Evolutionary conservation across 768 basidiomycete species (phyloP).

Genomic region (Trametes gibbosa): DNA sequence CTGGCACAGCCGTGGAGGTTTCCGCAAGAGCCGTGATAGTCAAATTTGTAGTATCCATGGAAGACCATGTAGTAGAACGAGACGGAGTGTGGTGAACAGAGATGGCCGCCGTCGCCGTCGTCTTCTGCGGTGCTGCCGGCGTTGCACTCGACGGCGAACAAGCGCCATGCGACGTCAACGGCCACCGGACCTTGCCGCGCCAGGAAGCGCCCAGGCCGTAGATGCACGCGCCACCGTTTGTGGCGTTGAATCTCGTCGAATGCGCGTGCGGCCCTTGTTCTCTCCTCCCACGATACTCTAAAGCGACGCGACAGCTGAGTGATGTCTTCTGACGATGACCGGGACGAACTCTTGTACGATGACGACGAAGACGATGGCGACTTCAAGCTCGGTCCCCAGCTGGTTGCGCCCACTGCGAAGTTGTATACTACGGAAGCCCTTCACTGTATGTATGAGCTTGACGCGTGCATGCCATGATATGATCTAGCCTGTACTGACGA

Average conservation of each 20-base stretch:
- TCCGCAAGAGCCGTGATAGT: slow-evolving; percentile 1
- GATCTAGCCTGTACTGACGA: background rate
- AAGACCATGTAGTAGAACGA: slow-evolving; percentile 5
- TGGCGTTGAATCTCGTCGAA: background rate
- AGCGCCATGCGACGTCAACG: slow-evolving; percentile 4
- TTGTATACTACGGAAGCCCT: slow-evolving; percentile 24
- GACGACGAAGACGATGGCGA: slow-evolving; percentile 17
- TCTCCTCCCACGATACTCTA: background rate
- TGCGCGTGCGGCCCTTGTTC: slow-evolving; percentile 1
- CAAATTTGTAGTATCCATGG: slow-evolving; percentile 14
- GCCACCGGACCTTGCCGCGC: slow-evolving; percentile 3
- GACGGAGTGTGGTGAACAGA: background rate
- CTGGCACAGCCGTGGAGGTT: background rate
- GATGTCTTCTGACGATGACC: slow-evolving; percentile 11
- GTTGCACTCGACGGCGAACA: slow-evolving; percentile 2
- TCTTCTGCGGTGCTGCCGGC: slow-evolving; percentile 10
- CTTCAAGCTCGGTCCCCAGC: slow-evolving; percentile 24
- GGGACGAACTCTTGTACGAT: slow-evolving; percentile 18
- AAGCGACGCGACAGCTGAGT: no score
- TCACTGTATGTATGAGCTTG: slow-evolving; percentile 23
- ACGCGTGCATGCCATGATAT: background rate
- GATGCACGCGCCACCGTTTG: background rate
- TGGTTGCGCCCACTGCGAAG: slow-evolving; percentile 18
- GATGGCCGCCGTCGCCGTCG: background rate
- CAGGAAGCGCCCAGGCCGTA: slow-evolving; percentile 7